These are phyloP conservation scores for Hypoxylon cercidicola DNA, from an alignment of 495 filamentous ascomycete genomes.

Conservation along the genomic window DNA sequence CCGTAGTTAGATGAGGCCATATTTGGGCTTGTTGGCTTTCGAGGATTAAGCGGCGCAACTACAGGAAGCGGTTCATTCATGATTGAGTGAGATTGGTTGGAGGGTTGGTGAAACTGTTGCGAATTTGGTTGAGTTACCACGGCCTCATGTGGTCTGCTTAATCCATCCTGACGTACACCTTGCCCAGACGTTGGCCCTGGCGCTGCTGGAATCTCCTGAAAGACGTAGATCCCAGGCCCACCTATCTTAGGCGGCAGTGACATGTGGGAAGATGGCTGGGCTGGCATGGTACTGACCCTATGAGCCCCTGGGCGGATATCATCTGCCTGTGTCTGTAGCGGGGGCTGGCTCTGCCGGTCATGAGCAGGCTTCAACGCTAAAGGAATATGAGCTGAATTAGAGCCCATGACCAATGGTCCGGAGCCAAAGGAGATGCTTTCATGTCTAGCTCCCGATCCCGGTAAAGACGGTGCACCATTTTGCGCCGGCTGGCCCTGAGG, in stretches of 20 bases:
- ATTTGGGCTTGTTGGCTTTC: conserved; percentile 29
- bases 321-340: conserved; percentile 1
- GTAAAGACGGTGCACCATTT: conserved; percentile 1
- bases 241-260: conserved; percentile 23
- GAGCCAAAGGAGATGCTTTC: conserved; percentile 30
- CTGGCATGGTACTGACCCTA: conserved; percentile 37
- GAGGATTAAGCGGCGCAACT: conserved; percentile 27
- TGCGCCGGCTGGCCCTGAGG: conserved; percentile 6
- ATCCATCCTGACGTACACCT: background rate
- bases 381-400: conserved; percentile 39
- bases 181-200: conserved; percentile 10
- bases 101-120: conserved; percentile 8
- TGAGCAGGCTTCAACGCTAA: conserved; percentile 52
- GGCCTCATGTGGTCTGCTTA: conserved; percentile 4
- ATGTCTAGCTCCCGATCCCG: conserved; percentile 39
- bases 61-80: conserved; percentile 18
- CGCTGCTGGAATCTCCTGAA: conserved; percentile 24
- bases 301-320: conserved; percentile 22
- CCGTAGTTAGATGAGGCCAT: background rate
- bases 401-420: background rate
- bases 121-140: background rate
- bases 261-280: conserved; percentile 6
- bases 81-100: conserved; percentile 11
- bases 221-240: conserved; percentile 37
- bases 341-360: conserved; percentile 24